Evolutionary conservation across 495 filamentous ascomycete genomes (phyloP).

Genomic region (Podospora tetraspora): DNA sequence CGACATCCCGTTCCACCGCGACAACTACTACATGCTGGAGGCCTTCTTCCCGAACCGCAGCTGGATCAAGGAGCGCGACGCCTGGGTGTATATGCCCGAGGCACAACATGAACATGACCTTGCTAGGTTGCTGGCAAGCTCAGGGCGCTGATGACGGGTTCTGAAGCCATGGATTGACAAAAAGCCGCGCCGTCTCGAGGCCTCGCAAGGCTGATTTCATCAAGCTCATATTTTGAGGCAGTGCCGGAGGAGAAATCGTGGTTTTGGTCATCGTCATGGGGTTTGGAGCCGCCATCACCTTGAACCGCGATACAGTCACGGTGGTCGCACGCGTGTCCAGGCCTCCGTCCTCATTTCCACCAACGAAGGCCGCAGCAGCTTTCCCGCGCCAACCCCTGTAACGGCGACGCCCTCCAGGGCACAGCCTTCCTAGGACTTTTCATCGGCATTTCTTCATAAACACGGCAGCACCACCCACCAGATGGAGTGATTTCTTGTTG

Average conservation of each 20-base stretch:
- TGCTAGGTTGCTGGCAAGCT: neutral
- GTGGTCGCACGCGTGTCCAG: neutral
- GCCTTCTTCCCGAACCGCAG: constrained; percentile 44
- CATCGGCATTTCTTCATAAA: neutral
- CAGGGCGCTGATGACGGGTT: neutral
- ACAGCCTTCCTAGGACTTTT: constrained; percentile 14
- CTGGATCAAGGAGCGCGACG: constrained; percentile 34
- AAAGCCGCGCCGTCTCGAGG: neutral
- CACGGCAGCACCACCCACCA: neutral
- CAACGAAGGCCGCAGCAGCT: neutral
- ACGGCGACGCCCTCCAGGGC: neutral
- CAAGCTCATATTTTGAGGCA: neutral
- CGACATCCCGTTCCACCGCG: constrained; percentile 48
- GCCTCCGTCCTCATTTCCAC: neutral
- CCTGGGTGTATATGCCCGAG: constrained; percentile 42
- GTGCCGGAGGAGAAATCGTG: neutral
- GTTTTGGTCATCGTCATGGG: neutral
- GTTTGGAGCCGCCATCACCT: neutral
- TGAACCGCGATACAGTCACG: neutral
- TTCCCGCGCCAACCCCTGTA: constrained; percentile 3
- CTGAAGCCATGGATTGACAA: neutral
- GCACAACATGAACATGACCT: constrained; percentile 41
- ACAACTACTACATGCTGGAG: constrained; percentile 52
- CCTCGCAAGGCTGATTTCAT: neutral
- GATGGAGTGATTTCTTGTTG: neutral